Percentiles rank a stretch among this genome's conserved stretches.
Evolutionary conservation across 805 yeast genomes (phyloP).

Genomic region (Saturnispora quitensis): DNA sequence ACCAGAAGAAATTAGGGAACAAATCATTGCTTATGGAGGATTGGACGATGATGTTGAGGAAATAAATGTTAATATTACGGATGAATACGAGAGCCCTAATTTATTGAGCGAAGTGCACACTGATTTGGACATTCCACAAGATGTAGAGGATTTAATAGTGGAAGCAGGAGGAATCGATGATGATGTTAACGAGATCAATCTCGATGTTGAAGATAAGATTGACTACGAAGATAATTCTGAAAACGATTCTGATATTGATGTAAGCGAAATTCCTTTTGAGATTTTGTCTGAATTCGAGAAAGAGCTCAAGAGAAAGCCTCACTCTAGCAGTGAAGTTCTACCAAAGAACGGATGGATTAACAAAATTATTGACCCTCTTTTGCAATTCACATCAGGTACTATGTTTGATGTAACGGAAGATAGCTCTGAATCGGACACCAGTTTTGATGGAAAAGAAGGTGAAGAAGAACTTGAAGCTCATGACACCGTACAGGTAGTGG

Average conservation of each 20-base stretch:
- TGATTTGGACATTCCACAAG: not conserved
- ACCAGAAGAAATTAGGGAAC: conserved; percentile 1
- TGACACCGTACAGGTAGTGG: not conserved
- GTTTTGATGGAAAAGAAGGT: not conserved
- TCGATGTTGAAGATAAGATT: not conserved
- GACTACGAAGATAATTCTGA: conserved; percentile 4
- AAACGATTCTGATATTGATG: conserved; percentile 1
- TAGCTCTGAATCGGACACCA: not conserved
- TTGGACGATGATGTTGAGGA: conserved; percentile 5
- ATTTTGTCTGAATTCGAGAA: not conserved
- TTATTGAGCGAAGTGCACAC: not conserved
- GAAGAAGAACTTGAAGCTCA: not conserved
- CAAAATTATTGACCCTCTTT: conserved; percentile 1
- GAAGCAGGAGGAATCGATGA: conserved; percentile 1
- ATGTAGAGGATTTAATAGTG: conserved; percentile 1
- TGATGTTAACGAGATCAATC: not conserved
- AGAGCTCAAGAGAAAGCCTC: not conserved
- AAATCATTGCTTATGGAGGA: conserved; percentile 1
- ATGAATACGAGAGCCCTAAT: not conserved
- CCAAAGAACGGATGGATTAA: not conserved
- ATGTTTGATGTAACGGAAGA: conserved; percentile 5
- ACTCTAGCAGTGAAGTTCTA: not conserved
- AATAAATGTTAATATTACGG: not conserved
- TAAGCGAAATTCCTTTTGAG: not conserved
- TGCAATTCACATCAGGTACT: conserved; percentile 4